phyloP scores from a whole-genome alignment of 116 monocot genomes.

The Thalassia testudinum region DNA sequence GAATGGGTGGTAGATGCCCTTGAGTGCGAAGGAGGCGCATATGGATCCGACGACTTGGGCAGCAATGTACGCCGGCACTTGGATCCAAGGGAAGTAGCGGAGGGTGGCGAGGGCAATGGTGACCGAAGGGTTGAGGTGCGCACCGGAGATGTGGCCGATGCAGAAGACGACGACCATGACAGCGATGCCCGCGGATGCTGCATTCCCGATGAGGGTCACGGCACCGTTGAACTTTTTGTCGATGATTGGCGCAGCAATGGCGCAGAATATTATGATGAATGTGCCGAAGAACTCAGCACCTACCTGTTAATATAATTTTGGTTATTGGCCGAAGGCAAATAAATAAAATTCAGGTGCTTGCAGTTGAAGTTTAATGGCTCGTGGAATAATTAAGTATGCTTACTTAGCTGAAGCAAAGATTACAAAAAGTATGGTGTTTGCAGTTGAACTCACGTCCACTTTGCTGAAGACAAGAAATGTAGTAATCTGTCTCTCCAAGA shows the following conservation, averaged over 20 bases:
- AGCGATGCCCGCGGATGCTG: constrained; percentile 35
- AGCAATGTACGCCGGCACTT: constrained; percentile 48
- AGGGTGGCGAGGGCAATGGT: constrained; percentile 8
- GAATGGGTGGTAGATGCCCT: constrained; percentile 59
- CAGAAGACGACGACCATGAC: constrained; percentile 7
- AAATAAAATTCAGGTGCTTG: too few relatives aligned
- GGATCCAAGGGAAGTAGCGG: constrained; percentile 11
- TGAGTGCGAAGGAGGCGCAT: constrained; percentile 68
- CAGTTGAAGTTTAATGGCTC: too few relatives aligned
- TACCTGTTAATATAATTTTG: too few relatives aligned
- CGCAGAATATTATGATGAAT: constrained; percentile 80
- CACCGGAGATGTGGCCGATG: constrained; percentile 9
- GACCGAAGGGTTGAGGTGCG: constrained; percentile 11
- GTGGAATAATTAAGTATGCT: too few relatives aligned
- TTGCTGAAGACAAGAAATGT: too few relatives aligned
- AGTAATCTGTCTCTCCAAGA: too few relatives aligned
- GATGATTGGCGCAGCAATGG: constrained; percentile 63
- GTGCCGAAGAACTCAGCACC: constrained; percentile 81
- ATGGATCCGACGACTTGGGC: constrained; percentile 69
- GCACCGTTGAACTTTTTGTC: constrained; percentile 70
- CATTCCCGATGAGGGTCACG: constrained; percentile 54
- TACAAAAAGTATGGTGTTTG: too few relatives aligned
- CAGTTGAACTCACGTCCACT: too few relatives aligned
- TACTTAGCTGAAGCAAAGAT: too few relatives aligned
- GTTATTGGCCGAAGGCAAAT: too few relatives aligned